These are phyloP conservation scores for Pleurotus tuoliensis DNA, from an alignment of 768 basidiomycete genomes.

Conservation along the genomic window DNA sequence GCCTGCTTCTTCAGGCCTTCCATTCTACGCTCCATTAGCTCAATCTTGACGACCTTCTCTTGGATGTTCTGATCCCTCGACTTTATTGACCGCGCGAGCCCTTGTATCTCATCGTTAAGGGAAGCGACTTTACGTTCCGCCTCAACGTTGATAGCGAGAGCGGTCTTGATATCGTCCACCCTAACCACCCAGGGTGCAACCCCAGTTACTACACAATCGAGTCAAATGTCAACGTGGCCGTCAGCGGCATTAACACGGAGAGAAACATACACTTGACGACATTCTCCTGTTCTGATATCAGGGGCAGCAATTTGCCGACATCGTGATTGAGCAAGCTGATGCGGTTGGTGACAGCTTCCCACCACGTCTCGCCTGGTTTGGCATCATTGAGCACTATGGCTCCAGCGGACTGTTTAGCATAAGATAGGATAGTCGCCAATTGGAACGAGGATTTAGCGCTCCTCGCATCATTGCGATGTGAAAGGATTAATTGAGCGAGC, in stretches of 20 bases:
- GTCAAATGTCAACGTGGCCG: conserved; percentile 4
- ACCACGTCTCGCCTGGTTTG: conserved; percentile 62
- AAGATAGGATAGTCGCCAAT: conserved; percentile 61
- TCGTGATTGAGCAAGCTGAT: conserved; percentile 70
- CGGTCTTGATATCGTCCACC: conserved; percentile 78
- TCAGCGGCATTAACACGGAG: not conserved
- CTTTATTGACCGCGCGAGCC: conserved; percentile 78
- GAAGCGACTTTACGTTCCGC: conserved; percentile 86
- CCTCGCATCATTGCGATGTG: conserved; percentile 80
- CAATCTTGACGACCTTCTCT: conserved; percentile 88
- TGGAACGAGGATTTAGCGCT: conserved; percentile 76
- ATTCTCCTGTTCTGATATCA: conserved; percentile 71
- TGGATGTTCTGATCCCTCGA: conserved; percentile 88
- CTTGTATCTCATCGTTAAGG: conserved; percentile 87
- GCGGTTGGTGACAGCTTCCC: conserved; percentile 74
- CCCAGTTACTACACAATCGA: conserved; percentile 50
- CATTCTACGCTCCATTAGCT: conserved; percentile 90
- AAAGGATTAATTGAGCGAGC: conserved; percentile 89
- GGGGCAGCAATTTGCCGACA: conserved; percentile 64
- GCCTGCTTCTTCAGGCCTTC: conserved; percentile 90
- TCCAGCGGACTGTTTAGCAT: conserved; percentile 70
- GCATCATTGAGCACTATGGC: conserved; percentile 66
- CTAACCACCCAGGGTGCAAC: conserved; percentile 83
- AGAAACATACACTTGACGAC: conserved; percentile 66
- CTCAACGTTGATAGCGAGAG: conserved; percentile 82